phyloP scores from a whole-genome alignment of 2,329 filamentous ascomycete species.

The Claviceps purpurea region DNA sequence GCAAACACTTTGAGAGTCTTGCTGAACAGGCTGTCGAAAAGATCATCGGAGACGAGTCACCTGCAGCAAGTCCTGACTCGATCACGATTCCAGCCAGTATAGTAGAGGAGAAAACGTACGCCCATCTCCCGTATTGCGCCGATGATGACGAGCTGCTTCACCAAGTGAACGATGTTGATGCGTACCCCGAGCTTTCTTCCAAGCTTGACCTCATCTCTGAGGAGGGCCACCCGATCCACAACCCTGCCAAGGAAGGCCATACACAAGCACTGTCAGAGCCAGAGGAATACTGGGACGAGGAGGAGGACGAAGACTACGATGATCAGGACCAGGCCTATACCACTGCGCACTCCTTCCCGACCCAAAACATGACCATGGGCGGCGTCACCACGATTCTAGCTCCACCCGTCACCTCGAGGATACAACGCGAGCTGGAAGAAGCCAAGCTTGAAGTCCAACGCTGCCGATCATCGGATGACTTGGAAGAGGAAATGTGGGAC shows the following conservation, averaged over 20 bases:
- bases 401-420: conserved; percentile 56
- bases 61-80: conserved; percentile 1
- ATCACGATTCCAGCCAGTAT: conserved; percentile 7
- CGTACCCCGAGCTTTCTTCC: conserved; percentile 11
- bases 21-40: conserved; percentile 6
- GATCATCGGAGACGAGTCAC: neutral
- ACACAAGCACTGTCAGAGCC: conserved; percentile 23
- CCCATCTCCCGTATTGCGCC: conserved; percentile 14
- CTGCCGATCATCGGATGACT: conserved; percentile 55
- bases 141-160: conserved; percentile 13
- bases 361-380: conserved; percentile 47
- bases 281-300: conserved; percentile 69
- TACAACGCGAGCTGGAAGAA: conserved; percentile 57
- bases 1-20: conserved; percentile 23
- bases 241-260: conserved; percentile 12
- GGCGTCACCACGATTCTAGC: conserved; percentile 48
- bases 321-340: conserved; percentile 55
- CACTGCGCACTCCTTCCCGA: conserved; percentile 62
- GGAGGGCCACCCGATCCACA: conserved; percentile 13
- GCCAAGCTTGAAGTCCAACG: conserved; percentile 55
- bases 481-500: conserved; percentile 83
- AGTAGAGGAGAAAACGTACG: conserved; percentile 7
- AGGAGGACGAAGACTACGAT: conserved; percentile 56
- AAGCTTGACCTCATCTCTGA: conserved; percentile 20
- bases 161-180: conserved; percentile 13